phyloP scores from a whole-genome alignment of 192 early-diverging fungal species.

The Entophlyctis luteolus region DNA sequence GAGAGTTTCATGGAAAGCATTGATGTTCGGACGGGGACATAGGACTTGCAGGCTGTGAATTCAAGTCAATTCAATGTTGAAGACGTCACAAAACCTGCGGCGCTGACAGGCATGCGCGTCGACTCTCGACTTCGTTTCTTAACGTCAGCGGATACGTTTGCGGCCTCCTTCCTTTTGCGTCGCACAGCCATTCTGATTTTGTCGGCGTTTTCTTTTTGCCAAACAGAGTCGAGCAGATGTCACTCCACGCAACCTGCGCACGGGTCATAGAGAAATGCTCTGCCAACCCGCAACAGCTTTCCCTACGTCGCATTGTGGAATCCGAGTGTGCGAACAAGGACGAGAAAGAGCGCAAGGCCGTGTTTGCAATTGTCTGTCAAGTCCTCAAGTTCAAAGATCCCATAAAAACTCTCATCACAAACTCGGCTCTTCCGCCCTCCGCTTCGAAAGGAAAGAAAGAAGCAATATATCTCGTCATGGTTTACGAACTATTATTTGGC shows the following conservation, averaged over 20 bases:
- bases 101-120: no score
- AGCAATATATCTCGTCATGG: slow-evolving; percentile 46
- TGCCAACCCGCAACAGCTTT: slow-evolving; percentile 3
- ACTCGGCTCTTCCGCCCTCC: not conserved
- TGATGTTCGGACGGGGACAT: no score
- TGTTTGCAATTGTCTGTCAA: slow-evolving; percentile 23
- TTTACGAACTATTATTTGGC: slow-evolving; percentile 84
- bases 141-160: no score
- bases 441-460: slow-evolving; percentile 16
- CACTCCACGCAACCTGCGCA: slow-evolving; percentile 10
- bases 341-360: slow-evolving; percentile 14
- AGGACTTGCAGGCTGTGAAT: no score
- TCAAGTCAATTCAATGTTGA: no score
- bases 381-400: slow-evolving; percentile 15
- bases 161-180: no score
- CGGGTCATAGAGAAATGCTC: not conserved
- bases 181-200: no score
- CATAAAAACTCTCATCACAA: not conserved
- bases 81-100: no score
- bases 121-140: no score
- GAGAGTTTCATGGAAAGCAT: no score
- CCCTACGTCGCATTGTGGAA: slow-evolving; percentile 13
- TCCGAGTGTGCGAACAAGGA: not conserved
- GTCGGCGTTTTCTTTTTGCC: no score
- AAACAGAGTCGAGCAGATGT: no score